Evolutionary conservation across 495 filamentous ascomycete species (phyloP).

Genomic region (Penicillium argentinense): DNA sequence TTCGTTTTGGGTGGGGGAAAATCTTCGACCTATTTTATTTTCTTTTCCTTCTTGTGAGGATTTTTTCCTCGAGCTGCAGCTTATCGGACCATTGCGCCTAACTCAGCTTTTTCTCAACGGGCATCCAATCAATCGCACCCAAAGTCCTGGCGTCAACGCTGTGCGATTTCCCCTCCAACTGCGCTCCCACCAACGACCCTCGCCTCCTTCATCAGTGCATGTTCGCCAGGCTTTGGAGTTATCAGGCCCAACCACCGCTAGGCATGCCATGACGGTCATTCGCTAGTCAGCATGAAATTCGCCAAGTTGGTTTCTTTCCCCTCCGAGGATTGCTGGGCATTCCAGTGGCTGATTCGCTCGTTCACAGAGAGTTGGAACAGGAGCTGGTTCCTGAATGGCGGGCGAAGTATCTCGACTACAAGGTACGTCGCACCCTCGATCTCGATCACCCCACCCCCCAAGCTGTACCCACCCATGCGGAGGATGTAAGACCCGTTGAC

Average conservation of each 20-base stretch:
- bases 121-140: no score
- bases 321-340: conserved; percentile 8
- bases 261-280: conserved; percentile 22
- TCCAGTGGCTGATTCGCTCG: conserved; percentile 23
- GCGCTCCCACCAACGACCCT: neutral
- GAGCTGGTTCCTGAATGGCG: conserved; percentile 92
- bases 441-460: no score
- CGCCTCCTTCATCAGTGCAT: neutral
- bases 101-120: no score
- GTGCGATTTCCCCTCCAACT: no score
- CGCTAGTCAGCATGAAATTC: conserved; percentile 56
- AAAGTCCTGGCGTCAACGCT: no score
- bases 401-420: conserved; percentile 90
- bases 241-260: conserved; percentile 3
- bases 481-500: neutral
- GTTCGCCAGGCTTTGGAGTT: neutral
- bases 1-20: neutral
- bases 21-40: neutral
- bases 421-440: conserved; percentile 41
- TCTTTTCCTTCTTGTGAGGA: neutral
- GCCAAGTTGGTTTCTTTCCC: conserved; percentile 51
- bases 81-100: no score
- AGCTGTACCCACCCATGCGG: no score
- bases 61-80: neutral
- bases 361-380: conserved; percentile 75